Conservation (phyloP, 164 flowering plant genomes). For the Nymphaea thermarum region DNA sequence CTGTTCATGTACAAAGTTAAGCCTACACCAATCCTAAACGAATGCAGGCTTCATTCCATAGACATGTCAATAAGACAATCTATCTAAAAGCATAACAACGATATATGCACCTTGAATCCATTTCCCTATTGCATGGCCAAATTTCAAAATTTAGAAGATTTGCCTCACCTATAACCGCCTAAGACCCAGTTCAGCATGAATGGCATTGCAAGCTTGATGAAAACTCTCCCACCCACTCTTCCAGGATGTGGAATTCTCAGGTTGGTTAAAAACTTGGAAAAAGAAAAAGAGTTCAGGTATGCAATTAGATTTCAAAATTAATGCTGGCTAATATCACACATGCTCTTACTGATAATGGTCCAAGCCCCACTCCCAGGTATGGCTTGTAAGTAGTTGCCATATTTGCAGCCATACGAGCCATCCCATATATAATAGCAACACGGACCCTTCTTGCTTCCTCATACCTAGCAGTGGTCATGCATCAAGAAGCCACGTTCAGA, state of each 20-base stretch:
- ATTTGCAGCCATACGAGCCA: constrained; percentile 91
- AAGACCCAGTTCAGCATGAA: constrained; percentile 82
- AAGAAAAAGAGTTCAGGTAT: background rate
- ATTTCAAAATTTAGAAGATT: background rate
- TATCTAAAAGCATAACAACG: too few relatives aligned
- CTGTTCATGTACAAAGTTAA: too few relatives aligned
- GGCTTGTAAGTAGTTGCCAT: constrained; percentile 96
- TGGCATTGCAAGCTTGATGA: constrained; percentile 70
- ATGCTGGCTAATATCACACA: background rate
- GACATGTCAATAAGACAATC: background rate
- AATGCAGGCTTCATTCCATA: background rate
- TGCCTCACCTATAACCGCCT: constrained; percentile 79
- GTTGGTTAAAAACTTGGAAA: constrained; percentile 68
- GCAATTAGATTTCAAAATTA: background rate
- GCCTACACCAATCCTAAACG: too few relatives aligned
- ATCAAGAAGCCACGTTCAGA: background rate
- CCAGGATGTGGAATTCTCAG: constrained; percentile 90
- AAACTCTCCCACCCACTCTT: constrained; percentile 78
- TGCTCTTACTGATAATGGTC: constrained; percentile 70
- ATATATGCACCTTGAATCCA: too few relatives aligned
- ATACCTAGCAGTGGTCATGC: constrained; percentile 31
- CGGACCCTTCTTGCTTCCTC: constrained; percentile 69
- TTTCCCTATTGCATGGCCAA: too few relatives aligned
- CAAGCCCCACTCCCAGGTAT: constrained; percentile 91
- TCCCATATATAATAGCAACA: constrained; percentile 75